These are phyloP conservation scores for Trametes cubensis DNA, from an alignment of 768 basidiomycete species.

Conservation along the genomic window DNA sequence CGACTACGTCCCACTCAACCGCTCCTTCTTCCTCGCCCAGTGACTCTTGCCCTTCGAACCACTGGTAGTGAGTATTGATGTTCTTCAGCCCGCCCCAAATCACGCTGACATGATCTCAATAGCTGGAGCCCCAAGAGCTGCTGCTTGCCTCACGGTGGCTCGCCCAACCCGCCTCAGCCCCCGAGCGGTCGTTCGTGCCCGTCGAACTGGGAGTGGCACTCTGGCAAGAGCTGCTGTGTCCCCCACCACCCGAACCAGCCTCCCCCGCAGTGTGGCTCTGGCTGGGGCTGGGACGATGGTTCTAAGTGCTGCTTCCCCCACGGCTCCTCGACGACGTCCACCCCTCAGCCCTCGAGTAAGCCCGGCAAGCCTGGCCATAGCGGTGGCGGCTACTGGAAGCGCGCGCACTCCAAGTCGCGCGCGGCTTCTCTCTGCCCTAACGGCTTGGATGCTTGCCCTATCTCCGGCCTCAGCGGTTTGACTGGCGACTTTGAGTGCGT, in stretches of 20 bases:
- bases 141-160: constrained; percentile 51
- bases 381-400: constrained; percentile 32
- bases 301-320: constrained; percentile 36
- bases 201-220: constrained; percentile 54
- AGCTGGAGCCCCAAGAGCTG: constrained; percentile 40
- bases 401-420: constrained; percentile 40
- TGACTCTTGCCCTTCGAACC: constrained; percentile 7
- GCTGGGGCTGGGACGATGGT: constrained; percentile 49
- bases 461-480: constrained; percentile 40
- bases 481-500: constrained; percentile 61
- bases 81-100: background rate
- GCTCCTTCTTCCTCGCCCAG: constrained; percentile 9
- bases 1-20: background rate
- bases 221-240: constrained; percentile 52
- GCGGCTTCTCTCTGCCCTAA: constrained; percentile 50
- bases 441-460: constrained; percentile 59
- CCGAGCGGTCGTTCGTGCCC: constrained; percentile 51
- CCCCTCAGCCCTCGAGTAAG: constrained; percentile 41
- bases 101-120: background rate
- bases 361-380: constrained; percentile 11
- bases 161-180: constrained; percentile 47
- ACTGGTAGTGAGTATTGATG: constrained; percentile 13
- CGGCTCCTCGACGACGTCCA: constrained; percentile 30
- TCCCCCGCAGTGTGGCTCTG: constrained; percentile 42
- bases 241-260: constrained; percentile 50